phyloP scores from a whole-genome alignment of 306 rosid genomes.

The Betula pendula region DNA sequence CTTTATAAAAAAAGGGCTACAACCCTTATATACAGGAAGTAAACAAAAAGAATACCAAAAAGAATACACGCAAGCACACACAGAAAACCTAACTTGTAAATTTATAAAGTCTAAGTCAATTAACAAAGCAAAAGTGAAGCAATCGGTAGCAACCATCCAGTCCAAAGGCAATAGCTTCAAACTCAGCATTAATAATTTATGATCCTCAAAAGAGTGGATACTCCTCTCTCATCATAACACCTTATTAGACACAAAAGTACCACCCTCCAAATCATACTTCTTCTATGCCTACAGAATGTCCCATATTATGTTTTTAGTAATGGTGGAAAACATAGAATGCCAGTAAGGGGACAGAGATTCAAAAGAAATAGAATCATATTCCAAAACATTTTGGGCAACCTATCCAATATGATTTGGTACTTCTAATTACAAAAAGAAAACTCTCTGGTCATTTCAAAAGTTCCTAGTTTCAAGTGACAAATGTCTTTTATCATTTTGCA shows the following conservation, averaged over 20 bases:
- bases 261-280: background rate
- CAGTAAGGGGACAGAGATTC: background rate
- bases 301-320: background rate
- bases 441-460: background rate
- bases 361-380: background rate
- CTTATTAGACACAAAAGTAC: background rate
- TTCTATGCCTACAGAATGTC: background rate
- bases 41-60: background rate
- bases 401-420: background rate
- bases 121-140: background rate
- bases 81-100: background rate
- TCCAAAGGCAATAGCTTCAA: background rate
- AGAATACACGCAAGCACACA: no score
- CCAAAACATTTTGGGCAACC: background rate
- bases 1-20: background rate
- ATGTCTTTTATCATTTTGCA: background rate
- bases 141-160: constrained; percentile 2
- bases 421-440: background rate
- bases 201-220: background rate
- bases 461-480: background rate
- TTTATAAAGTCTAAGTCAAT: background rate
- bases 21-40: background rate
- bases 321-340: background rate
- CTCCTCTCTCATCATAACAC: background rate
- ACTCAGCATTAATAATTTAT: background rate